Percentiles rank a stretch among this genome's conserved stretches.
Evolutionary conservation across 1,284 basidiomycete species (phyloP).

Genomic region (Cystobasidium pallidum): DNA sequence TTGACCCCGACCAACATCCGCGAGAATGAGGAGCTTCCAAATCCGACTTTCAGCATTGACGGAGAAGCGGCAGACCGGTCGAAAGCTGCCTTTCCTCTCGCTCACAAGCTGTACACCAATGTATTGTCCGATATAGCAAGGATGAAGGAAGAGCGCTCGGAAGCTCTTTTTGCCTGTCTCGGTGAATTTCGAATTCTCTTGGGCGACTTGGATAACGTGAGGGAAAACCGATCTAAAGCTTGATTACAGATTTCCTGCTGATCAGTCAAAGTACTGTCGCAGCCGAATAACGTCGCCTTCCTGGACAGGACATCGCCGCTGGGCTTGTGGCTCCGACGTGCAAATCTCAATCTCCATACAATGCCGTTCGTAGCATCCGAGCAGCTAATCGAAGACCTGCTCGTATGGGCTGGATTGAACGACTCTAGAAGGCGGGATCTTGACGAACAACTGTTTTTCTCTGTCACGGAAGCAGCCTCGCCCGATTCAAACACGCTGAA

Average conservation of each 20-base stretch:
- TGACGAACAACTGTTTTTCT: background rate
- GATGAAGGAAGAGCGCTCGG: constrained; percentile 30
- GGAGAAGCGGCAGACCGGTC: constrained; percentile 4
- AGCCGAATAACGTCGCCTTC: constrained; percentile 36
- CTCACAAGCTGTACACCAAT: constrained; percentile 14
- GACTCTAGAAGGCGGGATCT: background rate
- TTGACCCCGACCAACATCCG: background rate
- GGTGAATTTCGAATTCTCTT: constrained; percentile 27
- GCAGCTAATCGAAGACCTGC: constrained; percentile 20
- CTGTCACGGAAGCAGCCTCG: background rate
- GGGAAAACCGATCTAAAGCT: background rate
- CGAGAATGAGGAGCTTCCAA: background rate
- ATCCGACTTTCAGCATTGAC: constrained; percentile 1
- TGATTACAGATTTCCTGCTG: background rate
- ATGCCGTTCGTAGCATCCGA: constrained; percentile 37
- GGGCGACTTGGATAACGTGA: constrained; percentile 35
- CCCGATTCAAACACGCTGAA: constrained; percentile 3
- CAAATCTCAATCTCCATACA: constrained; percentile 28
- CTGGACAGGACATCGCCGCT: constrained; percentile 48
- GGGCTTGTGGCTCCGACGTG: constrained; percentile 47
- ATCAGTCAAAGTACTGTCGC: background rate
- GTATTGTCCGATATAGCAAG: constrained; percentile 17
- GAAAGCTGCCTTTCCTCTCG: constrained; percentile 15
- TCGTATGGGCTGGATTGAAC: constrained; percentile 9
- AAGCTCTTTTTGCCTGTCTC: constrained; percentile 18